A percentile compares a stretch with the other conserved stretches of the same genome.
Conservation (phyloP, 148 eudicot species). For the Arbutus unedo region DNA sequence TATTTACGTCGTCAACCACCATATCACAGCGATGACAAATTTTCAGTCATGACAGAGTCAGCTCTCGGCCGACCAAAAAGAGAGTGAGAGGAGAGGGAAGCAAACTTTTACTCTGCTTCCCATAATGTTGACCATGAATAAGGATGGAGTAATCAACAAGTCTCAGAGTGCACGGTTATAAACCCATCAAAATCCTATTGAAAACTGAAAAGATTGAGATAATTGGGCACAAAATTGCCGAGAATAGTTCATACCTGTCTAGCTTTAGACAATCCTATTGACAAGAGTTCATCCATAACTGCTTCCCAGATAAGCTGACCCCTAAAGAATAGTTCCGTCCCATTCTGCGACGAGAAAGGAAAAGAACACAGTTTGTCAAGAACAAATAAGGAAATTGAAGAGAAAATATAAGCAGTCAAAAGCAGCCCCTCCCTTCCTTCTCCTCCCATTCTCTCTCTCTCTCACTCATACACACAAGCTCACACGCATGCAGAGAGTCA, state of each 20-base stretch:
- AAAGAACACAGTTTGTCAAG: background rate
- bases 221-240: background rate
- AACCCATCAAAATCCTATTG: background rate
- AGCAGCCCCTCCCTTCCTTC: no score
- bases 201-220: background rate
- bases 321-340: conserved; percentile 75
- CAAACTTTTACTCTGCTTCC: background rate
- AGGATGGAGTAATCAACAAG: background rate
- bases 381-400: background rate
- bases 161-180: background rate
- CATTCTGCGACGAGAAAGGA: conserved; percentile 49
- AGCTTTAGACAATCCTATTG: conserved; percentile 67
- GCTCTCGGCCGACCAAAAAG: background rate
- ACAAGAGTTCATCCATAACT: conserved; percentile 64
- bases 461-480: background rate
- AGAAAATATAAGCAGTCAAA: background rate
- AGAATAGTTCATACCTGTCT: conserved; percentile 34
- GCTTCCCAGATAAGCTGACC: conserved; percentile 95
- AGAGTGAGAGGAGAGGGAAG: no score
- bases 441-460: conserved; percentile 1
- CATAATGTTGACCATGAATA: background rate
- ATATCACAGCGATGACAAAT: background rate
- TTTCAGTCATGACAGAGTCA: background rate
- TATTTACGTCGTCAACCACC: background rate
- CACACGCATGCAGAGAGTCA: background rate